phyloP scores from a whole-genome alignment of 2,329 filamentous ascomycete genomes.

The Alternaria longipes region DNA sequence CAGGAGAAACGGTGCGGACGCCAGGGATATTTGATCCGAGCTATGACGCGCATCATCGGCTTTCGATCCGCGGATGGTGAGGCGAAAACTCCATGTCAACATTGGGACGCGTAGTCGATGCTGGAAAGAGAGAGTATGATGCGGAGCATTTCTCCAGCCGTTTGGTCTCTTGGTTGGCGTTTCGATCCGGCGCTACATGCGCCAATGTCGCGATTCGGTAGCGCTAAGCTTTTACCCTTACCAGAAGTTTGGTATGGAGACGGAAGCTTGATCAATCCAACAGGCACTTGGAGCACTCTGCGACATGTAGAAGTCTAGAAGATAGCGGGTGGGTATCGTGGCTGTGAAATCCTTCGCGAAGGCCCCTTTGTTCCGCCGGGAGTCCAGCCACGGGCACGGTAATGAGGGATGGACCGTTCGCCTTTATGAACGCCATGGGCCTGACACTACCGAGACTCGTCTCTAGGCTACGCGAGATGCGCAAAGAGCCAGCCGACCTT shows the following conservation, averaged over 20 bases:
- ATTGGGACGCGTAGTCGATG: neutral
- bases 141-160: conserved; percentile 4
- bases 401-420: neutral
- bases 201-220: neutral
- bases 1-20: conserved; percentile 28
- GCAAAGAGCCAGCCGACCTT: neutral
- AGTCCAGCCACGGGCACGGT: neutral
- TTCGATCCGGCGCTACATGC: neutral
- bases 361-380: neutral
- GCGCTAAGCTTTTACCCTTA: conserved; percentile 4
- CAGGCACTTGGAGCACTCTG: neutral
- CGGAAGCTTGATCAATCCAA: neutral
- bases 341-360: neutral
- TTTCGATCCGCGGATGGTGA: neutral
- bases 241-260: neutral
- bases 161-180: conserved; percentile 5
- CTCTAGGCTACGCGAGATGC: neutral
- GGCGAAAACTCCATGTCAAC: neutral
- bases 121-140: neutral
- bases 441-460: neutral
- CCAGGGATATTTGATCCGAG: conserved; percentile 18
- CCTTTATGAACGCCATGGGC: neutral
- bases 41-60: conserved; percentile 20
- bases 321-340: neutral
- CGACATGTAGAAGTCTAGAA: neutral